These are phyloP conservation scores for Beauveria scarabaeidicola DNA, from an alignment of 2,329 filamentous ascomycete species.

Conservation along the genomic window DNA sequence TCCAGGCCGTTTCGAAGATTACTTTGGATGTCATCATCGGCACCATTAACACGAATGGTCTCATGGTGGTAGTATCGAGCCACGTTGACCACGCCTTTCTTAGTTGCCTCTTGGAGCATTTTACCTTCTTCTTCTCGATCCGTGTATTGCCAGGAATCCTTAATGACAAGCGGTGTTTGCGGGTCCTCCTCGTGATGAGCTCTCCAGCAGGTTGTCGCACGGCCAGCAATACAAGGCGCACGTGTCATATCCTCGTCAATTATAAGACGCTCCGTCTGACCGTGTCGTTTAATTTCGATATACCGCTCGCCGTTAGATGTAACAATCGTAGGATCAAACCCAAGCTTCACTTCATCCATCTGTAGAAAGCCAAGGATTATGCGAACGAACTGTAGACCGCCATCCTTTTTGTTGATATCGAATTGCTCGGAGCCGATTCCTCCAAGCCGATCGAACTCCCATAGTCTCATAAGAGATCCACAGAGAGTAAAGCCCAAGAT, in stretches of 20 bases:
- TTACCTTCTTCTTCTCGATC: constrained; percentile 34
- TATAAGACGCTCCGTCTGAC: constrained; percentile 29
- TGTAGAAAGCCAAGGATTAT: constrained; percentile 32
- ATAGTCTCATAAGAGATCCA: constrained; percentile 36
- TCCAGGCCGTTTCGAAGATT: not conserved
- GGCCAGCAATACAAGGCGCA: constrained; percentile 26
- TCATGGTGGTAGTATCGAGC: constrained; percentile 35
- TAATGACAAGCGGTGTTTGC: constrained; percentile 32
- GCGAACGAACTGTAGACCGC: constrained; percentile 29
- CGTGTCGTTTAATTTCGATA: constrained; percentile 24
- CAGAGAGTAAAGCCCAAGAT: constrained; percentile 41
- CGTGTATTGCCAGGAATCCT: constrained; percentile 35
- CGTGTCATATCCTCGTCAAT: constrained; percentile 29
- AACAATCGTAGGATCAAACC: constrained; percentile 35
- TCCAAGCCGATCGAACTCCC: constrained; percentile 36
- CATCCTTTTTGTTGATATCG: constrained; percentile 32
- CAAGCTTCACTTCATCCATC: constrained; percentile 30
- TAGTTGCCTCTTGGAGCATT: constrained; percentile 28
- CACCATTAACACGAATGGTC: constrained; percentile 26
- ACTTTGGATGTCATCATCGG: constrained; percentile 21
- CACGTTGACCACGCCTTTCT: constrained; percentile 29
- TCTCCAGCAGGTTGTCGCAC: constrained; percentile 37
- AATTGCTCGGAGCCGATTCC: constrained; percentile 36
- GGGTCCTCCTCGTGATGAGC: constrained; percentile 28
- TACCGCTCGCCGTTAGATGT: constrained; percentile 21